Base-by-base conservation (phyloP, 805 yeast species). In the Yamadazyma olivae region DNA sequence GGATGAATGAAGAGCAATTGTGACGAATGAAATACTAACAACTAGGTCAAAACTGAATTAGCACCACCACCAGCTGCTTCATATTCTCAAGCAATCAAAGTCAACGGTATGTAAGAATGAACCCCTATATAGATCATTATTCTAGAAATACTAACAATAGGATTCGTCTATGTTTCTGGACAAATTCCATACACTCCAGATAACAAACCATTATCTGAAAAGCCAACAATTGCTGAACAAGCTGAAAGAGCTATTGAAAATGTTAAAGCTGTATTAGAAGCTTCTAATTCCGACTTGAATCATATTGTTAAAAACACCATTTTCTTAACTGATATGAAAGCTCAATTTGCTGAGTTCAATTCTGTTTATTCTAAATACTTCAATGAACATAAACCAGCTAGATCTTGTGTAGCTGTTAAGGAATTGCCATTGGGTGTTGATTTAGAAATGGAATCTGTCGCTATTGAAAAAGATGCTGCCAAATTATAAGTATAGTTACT, bases 1-100 rank as follows among this genome's bases (percentile, higher is more conserved):
- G n/a, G n/a, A n/a, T n/a, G n/a, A n/a, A n/a, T n/a, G n/a, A n/a
- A n/a, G n/a, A n/a, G n/a, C n/a, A n/a, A n/a, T n/a, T n/a, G n/a
- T n/a, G n/a, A n/a, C n/a, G n/a, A n/a, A n/a, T n/a, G n/a, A n/a
- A 41, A 7, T 30, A 33, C 41, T 39, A 39, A 35, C 39, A 22
- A 21, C 13, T 40, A 67, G 74, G 81, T 87, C 40, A 71, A 74
- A 51, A 79, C 95, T 35, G 70, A 78, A 45, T 70, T 70, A 48
- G 96, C 98, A 24, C 98, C 99, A 49, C 89, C 95, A 40, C 96
- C 98, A 43, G 96, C 96, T 27, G 98, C 96, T 25, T 79, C 96
- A 10, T 91, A 91, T 64, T 87, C 96, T 19, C 99, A 93, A 65
- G 99, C 98, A 32, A 77, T 90, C 61, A 89, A 85, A 68, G 95